These are phyloP conservation scores for Pseudogymnoascus sp. DNA, from an alignment of 2,329 filamentous ascomycete genomes.

Conservation along the genomic window DNA sequence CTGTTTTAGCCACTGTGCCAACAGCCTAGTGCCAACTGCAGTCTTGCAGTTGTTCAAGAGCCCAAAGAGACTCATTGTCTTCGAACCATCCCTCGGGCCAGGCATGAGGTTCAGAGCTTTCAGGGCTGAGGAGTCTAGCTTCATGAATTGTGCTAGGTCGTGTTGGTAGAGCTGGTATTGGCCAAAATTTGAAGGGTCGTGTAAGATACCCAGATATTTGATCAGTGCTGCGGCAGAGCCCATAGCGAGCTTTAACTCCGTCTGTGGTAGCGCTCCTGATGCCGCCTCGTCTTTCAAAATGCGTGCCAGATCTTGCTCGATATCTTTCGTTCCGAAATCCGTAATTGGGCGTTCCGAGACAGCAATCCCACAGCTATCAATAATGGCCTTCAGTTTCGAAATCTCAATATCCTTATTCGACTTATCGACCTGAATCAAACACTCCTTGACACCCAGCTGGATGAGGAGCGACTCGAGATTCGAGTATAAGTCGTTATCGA, in stretches of 20 bases:
- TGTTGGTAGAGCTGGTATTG: slow-evolving; percentile 97
- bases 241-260: slow-evolving; percentile 93
- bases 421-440: slow-evolving; percentile 72
- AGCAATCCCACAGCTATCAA: slow-evolving; percentile 85
- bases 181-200: slow-evolving; percentile 89
- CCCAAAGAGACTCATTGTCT: slow-evolving; percentile 93
- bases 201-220: slow-evolving; percentile 85
- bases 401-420: slow-evolving; percentile 81
- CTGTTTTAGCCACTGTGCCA: slow-evolving; percentile 97
- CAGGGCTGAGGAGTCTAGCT: slow-evolving; percentile 86
- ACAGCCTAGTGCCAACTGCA: slow-evolving; percentile 76
- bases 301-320: slow-evolving; percentile 87
- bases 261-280: slow-evolving; percentile 71
- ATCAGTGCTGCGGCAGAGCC: slow-evolving; percentile 87
- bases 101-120: slow-evolving; percentile 97
- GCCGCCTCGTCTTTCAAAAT: slow-evolving; percentile 80
- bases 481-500: slow-evolving; percentile 97
- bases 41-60: slow-evolving; percentile 97
- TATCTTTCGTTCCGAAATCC: slow-evolving; percentile 84
- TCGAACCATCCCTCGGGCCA: slow-evolving; percentile 85
- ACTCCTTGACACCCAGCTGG: slow-evolving; percentile 91
- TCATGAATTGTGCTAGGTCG: slow-evolving; percentile 96
- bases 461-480: slow-evolving; percentile 97
- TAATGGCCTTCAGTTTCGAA: slow-evolving; percentile 77
- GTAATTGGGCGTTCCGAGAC: slow-evolving; percentile 67